phyloP scores from a whole-genome alignment of 139 green algal genomes.

The Edaphochlamys debaryana region DNA sequence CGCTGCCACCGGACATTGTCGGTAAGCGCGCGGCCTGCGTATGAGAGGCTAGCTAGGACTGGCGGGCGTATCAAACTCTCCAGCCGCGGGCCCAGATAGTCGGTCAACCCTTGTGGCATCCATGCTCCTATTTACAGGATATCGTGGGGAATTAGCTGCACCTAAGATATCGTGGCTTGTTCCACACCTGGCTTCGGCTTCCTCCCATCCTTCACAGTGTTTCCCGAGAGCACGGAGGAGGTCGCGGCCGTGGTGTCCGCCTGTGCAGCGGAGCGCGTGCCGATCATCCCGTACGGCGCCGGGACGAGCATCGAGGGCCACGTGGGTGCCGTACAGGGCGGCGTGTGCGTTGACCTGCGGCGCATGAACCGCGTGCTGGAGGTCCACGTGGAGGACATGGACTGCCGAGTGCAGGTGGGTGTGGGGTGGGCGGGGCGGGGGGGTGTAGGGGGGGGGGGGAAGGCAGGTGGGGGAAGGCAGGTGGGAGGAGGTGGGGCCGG shows the following conservation, averaged over 20 bases:
- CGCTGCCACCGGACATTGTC: conserved; percentile 54
- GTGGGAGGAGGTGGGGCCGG: too few relatives aligned
- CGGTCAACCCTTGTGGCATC: background rate
- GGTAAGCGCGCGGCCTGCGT: background rate
- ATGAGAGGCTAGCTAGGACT: too few relatives aligned
- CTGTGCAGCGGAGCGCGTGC: conserved; percentile 46
- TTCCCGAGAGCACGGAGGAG: conserved; percentile 35
- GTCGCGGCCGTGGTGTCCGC: conserved; percentile 58
- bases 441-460: too few relatives aligned
- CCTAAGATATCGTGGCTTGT: too few relatives aligned
- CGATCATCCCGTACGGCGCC: conserved; percentile 72
- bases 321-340: conserved; percentile 55
- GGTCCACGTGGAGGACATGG: conserved; percentile 65
- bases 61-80: too few relatives aligned
- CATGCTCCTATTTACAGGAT: too few relatives aligned
- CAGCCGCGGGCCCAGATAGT: too few relatives aligned
- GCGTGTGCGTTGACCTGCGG: conserved; percentile 66
- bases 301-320: conserved; percentile 77
- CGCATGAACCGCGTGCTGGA: conserved; percentile 64
- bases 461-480: too few relatives aligned
- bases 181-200: too few relatives aligned
- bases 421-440: background rate
- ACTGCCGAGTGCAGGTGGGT: conserved; percentile 57
- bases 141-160: too few relatives aligned
- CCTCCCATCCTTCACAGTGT: background rate